Base-by-base conservation (phyloP, 2,329 filamentous ascomycete species). In the Cadophora sp. region DNA sequence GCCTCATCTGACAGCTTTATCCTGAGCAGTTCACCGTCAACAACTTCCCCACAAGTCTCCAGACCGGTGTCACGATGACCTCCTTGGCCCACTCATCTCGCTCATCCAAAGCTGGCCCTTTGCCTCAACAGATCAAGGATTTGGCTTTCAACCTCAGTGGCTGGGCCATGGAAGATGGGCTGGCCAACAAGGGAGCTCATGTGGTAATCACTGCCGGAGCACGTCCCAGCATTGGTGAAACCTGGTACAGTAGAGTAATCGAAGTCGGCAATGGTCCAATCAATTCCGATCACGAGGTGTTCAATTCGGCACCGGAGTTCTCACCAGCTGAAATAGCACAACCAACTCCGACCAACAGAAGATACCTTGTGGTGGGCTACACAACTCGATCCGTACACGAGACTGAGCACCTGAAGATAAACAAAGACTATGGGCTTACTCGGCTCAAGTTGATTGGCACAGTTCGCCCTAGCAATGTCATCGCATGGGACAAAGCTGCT, bases 331-430 rank as follows among this genome's bases (percentile, higher is more conserved):
- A 59, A 43, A 9, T 43, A 7, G 34, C n/a, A 4, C n/a, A n/a
- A 19, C 56, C 56, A 5, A 16, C 22, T 4, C 22, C 43, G 7
- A 11, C n/a, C 22, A 59, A 26, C 34, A n/a, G 56, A 8, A 40
- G 34, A 43, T 59, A 59, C 26, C 34, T 43, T 16, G 43, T 59
- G 6, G 56, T 59, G 37, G 56, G 31, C 43, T 59, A 59, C n/a
- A 34, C 56, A 26, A 5, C 31, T 22, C 56, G 31, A 5, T 24
- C 34, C 34, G 27, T 26, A 4, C 24, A 34, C 4, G 22, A 59
- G 0, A 22, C 14, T 5, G 56, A 59, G 34, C 26, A 59, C 37
- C 7, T 1, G 1, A 37, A 3, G 31, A 40, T 27, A 4, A 59
- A 40, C 31, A 59, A 19, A 27, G 56, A 22, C 8, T 43, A 59